Percentiles rank a stretch among this genome's conserved stretches.
phyloP scores from a whole-genome alignment of 768 basidiomycete species.

The Fistulinella prunicolor region DNA sequence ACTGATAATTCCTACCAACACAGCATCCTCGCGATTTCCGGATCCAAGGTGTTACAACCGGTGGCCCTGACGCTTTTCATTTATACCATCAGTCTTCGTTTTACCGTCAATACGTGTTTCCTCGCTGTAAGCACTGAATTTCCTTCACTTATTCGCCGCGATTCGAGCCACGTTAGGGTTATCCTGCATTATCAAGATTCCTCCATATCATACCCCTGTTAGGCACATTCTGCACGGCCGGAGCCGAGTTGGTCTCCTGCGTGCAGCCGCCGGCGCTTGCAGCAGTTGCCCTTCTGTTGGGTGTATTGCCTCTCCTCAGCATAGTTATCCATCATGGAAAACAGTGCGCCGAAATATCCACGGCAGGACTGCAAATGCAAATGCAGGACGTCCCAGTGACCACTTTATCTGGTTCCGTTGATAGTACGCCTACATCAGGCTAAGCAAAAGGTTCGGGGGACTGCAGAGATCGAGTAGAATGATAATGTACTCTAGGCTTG shows the following conservation, averaged over 20 bases:
- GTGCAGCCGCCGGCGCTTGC: conserved; percentile 12
- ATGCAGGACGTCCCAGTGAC: neutral
- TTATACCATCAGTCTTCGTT: neutral
- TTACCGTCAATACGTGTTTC: neutral
- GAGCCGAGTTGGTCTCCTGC: conserved; percentile 4
- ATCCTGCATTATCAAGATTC: conserved; percentile 1
- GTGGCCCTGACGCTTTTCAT: neutral
- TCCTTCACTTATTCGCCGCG: neutral
- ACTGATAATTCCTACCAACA: neutral
- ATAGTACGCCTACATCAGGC: too few relatives aligned
- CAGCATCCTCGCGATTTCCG: neutral
- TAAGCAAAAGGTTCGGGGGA: too few relatives aligned
- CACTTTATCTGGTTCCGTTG: too few relatives aligned
- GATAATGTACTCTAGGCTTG: too few relatives aligned
- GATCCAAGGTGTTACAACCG: neutral
- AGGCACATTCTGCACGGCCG: conserved; percentile 8
- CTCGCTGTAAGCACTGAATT: neutral
- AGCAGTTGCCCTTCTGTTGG: conserved; percentile 3
- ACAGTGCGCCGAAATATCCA: neutral
- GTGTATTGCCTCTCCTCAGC: conserved; percentile 11
- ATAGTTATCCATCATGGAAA: neutral
- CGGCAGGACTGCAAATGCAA: neutral
- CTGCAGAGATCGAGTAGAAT: too few relatives aligned
- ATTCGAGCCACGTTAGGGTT: neutral
- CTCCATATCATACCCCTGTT: conserved; percentile 20